These are phyloP conservation scores for Colletotrichum agaves DNA, from an alignment of 2,329 filamentous ascomycete species.

Conservation along the genomic window DNA sequence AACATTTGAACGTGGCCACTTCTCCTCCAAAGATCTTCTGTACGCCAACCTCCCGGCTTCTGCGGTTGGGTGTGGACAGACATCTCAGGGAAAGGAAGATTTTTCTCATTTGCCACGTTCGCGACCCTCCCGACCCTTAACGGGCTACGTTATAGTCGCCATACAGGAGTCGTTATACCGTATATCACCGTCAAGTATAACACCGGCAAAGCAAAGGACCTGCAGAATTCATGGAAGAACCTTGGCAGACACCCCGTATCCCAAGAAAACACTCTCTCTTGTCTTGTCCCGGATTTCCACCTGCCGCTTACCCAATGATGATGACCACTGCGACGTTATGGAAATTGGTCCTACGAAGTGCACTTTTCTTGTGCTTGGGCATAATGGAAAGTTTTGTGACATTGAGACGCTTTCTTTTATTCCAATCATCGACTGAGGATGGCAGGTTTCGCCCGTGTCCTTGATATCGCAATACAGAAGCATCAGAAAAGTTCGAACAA, in stretches of 20 bases:
- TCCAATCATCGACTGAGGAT: not conserved
- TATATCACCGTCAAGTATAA: conserved; percentile 23
- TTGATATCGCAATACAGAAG: not conserved
- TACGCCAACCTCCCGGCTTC: not conserved
- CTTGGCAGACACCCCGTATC: not conserved
- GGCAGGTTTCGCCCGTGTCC: not conserved
- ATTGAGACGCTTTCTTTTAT: too few species aligned
- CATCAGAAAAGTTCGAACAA: not conserved
- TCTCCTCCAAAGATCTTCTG: not conserved
- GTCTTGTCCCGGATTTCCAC: conserved; percentile 23
- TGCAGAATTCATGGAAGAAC: conserved; percentile 4
- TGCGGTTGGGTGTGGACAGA: not conserved
- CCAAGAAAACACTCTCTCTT: conserved; percentile 2
- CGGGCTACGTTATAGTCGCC: conserved; percentile 13
- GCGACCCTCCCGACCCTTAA: conserved; percentile 16
- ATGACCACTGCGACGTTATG: not conserved
- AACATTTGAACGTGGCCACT: not conserved
- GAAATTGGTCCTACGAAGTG: not conserved
- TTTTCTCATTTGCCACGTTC: conserved; percentile 29
- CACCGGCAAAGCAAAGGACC: conserved; percentile 1
- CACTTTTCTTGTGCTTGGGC: not conserved
- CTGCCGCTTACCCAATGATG: conserved; percentile 28
- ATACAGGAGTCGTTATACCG: conserved; percentile 27
- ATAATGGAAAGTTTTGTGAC: too few species aligned
- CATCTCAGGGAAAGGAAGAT: not conserved